Percentiles rank a stretch among this genome's conserved stretches.
These are phyloP conservation scores for Picea glauca DNA, from an alignment of 75 land plant species.

Conservation along the genomic window DNA sequence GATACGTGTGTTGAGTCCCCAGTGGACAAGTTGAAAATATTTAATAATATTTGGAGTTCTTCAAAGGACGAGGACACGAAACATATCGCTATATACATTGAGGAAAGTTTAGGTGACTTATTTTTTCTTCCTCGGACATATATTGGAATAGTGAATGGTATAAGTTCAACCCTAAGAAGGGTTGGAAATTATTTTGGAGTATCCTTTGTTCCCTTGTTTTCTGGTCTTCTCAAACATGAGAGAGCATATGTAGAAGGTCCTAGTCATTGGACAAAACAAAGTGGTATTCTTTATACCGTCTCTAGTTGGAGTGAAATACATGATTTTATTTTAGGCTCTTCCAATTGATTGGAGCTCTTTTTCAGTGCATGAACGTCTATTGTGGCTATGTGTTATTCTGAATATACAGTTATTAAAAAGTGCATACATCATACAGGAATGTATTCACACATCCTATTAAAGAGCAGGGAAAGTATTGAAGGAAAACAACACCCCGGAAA, in stretches of 20 bases:
- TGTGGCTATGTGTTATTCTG: no score
- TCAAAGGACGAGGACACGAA: slow-evolving; percentile 6
- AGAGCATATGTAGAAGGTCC: slow-evolving; percentile 18
- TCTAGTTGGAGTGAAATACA: slow-evolving; percentile 12
- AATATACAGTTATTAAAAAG: no score
- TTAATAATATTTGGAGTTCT: slow-evolving; percentile 22
- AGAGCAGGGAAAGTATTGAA: no score
- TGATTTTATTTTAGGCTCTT: slow-evolving; percentile 8
- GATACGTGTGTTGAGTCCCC: slow-evolving; percentile 66
- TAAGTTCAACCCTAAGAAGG: slow-evolving; percentile 51
- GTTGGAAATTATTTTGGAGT: slow-evolving; percentile 70
- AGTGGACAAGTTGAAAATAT: slow-evolving; percentile 60
- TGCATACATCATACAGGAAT: no score
- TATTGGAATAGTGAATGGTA: slow-evolving; percentile 82
- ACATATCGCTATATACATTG: slow-evolving; percentile 66
- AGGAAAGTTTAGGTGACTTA: slow-evolving; percentile 88
- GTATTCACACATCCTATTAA: no score
- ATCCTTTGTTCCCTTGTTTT: slow-evolving; percentile 58
- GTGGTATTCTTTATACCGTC: slow-evolving; percentile 7
- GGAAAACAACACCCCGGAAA: no score
- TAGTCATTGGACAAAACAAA: slow-evolving; percentile 5
- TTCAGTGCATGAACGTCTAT: no score
- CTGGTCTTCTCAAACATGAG: slow-evolving; percentile 46
- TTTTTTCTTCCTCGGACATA: slow-evolving; percentile 85
- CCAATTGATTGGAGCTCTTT: neutral